These are phyloP conservation scores for Alternaria sp. DNA, from an alignment of 2,329 filamentous ascomycete genomes.

Conservation along the genomic window DNA sequence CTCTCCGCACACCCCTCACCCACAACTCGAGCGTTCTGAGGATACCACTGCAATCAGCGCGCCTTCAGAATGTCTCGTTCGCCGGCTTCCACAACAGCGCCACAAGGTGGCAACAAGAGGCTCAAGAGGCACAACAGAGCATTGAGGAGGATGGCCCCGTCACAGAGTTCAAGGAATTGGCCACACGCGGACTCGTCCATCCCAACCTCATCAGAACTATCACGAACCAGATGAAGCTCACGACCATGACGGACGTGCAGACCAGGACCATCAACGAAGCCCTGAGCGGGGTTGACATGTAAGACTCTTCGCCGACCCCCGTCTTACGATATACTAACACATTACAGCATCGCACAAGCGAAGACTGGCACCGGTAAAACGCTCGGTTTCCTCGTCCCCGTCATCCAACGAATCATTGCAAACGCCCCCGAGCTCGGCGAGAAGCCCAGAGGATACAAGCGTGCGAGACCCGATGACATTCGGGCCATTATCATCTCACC, in stretches of 20 bases:
- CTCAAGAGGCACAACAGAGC: slow-evolving; percentile 35
- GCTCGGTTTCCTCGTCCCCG: slow-evolving; percentile 86
- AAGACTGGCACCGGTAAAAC: slow-evolving; percentile 98
- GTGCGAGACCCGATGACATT: slow-evolving; percentile 62
- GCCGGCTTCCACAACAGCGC: slow-evolving; percentile 51
- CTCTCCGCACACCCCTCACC: slow-evolving; percentile 33
- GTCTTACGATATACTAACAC: slow-evolving; percentile 17
- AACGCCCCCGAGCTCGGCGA: slow-evolving; percentile 68
- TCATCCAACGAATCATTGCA: slow-evolving; percentile 79
- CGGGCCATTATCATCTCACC: slow-evolving; percentile 69
- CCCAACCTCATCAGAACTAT: slow-evolving; percentile 72
- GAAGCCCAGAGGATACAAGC: slow-evolving; percentile 47
- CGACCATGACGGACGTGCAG: slow-evolving; percentile 93
- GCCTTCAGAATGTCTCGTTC: slow-evolving; percentile 31
- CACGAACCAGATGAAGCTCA: slow-evolving; percentile 75
- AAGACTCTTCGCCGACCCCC: slow-evolving; percentile 56
- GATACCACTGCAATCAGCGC: slow-evolving; percentile 27
- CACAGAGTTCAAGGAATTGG: slow-evolving; percentile 57
- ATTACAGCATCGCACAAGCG: slow-evolving; percentile 76
- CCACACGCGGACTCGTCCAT: slow-evolving; percentile 64
- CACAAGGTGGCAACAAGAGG: slow-evolving; percentile 46
- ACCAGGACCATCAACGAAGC: slow-evolving; percentile 81
- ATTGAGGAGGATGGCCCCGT: slow-evolving; percentile 38
- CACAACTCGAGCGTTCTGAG: slow-evolving; percentile 31
- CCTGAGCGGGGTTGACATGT: slow-evolving; percentile 83